Base-by-base conservation (phyloP, 805 yeast species). In the Priceomyces haplophilus region DNA sequence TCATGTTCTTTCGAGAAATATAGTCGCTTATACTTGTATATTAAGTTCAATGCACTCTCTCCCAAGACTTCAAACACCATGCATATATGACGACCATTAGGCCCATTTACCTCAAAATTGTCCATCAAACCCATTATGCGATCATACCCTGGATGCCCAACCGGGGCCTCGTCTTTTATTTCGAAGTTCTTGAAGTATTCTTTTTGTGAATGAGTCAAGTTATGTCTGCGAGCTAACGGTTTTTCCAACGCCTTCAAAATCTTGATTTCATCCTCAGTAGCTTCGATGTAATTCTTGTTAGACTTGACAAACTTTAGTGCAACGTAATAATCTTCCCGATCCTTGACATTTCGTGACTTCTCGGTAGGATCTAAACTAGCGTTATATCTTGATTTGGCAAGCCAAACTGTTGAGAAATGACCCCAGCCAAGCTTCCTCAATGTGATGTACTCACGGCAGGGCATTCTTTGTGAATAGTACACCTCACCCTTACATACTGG, bases 321-420 rank as follows among this genome's bases (percentile, higher is more conserved):
- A 44, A 78, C 83, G 51, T 78, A 82, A 21, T 66, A 55, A 13
- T 65, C 64, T 30, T 50, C 21, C 7, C 45, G 45, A 27, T 52
- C 51, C 23, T 41, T 21, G 12, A 52, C 29, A 6, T 37, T 20
- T 7, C 20, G 10, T 20, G 24, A 34, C 16, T 11, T 16, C 7
- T 35, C 36, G 7, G 23, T 48, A 40, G 74, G 76, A 39, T 56
- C 21, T 13, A 48, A 35, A 17, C 34, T 13, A 2, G 40, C 38
- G 18, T 41, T 47, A 25, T 39, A 43, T 29, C 49, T 31, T 11
- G 51, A 42, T 33, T 50, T 55, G 1, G 84, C 84, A 21, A 82
- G 58, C 86, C 86, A 82, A n/a, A 82, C 87, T 1, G 86, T 80
- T 31, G 83, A 77, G 51, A 82, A 82, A 53, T 81, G 85, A 27